Evolutionary conservation across 179 eudicot species (phyloP).

Genomic region (Silene vulgaris): DNA sequence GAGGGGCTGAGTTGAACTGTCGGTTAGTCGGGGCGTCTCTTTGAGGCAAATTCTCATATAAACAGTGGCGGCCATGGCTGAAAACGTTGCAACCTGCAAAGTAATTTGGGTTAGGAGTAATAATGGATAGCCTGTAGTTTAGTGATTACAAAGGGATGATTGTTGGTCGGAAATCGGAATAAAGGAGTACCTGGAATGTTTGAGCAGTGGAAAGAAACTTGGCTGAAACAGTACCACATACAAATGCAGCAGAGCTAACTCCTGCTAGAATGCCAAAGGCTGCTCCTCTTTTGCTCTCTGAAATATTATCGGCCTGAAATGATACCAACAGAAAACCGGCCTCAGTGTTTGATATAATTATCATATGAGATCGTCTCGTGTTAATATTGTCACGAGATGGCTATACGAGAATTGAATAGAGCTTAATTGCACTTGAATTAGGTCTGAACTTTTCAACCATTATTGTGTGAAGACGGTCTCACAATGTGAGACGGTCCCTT

Average conservation of each 20-base stretch:
- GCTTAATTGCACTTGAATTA: no score
- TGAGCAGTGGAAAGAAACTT: conserved; percentile 47
- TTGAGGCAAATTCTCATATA: conserved; percentile 60
- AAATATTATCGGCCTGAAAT: conserved; percentile 47
- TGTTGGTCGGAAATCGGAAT: not conserved
- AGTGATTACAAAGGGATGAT: not conserved
- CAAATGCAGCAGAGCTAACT: conserved; percentile 47
- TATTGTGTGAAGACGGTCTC: no score
- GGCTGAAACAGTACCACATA: conserved; percentile 51
- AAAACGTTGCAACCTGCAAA: conserved; percentile 43
- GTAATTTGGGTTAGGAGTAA: not conserved
- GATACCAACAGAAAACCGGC: not conserved
- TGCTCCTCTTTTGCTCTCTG: conserved; percentile 44
- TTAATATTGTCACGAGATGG: not conserved
- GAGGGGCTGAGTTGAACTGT: conserved; percentile 25
- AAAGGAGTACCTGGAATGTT: conserved; percentile 45
- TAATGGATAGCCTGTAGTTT: not conserved
- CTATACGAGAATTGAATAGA: not conserved
- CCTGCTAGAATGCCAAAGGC: conserved; percentile 54
- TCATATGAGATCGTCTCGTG: not conserved
- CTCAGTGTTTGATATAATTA: not conserved
- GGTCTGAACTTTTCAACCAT: no score
- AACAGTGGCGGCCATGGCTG: conserved; percentile 45
- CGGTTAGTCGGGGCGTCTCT: conserved; percentile 27
- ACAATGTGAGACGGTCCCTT: no score